phyloP scores from a whole-genome alignment of 176 grass and related monocot species.

The Phoenix roebelenii region DNA sequence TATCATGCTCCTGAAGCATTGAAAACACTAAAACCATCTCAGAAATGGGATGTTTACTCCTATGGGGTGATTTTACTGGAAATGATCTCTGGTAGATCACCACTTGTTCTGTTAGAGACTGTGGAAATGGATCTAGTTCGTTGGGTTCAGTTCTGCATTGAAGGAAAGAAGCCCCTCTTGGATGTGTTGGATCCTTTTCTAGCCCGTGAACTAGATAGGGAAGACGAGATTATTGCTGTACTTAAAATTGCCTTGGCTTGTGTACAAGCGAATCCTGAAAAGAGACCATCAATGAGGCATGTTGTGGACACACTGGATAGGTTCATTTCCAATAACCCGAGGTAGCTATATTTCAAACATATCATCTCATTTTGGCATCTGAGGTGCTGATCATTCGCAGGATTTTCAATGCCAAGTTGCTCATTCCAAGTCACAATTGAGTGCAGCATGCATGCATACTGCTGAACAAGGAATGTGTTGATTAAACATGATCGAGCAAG shows the following conservation, averaged over 20 bases:
- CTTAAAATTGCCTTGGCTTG: constrained; percentile 74
- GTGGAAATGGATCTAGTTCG: constrained; percentile 76
- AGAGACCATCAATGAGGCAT: constrained; percentile 54
- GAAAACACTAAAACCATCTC: constrained; percentile 84
- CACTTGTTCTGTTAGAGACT: constrained; percentile 53
- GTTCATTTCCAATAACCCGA: background rate
- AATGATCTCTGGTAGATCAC: constrained; percentile 60
- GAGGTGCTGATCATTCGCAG: too few relatives aligned
- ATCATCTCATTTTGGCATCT: too few relatives aligned
- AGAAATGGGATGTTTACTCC: constrained; percentile 95
- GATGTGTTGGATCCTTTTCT: constrained; percentile 69
- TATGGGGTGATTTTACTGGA: constrained; percentile 81
- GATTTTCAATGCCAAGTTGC: too few relatives aligned
- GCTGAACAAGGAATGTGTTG: too few relatives aligned
- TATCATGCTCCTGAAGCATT: constrained; percentile 85
- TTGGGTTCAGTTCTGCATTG: constrained; percentile 82
- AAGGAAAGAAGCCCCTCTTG: constrained; percentile 65
- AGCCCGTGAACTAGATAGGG: constrained; percentile 33
- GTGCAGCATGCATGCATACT: too few relatives aligned
- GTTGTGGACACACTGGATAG: constrained; percentile 49
- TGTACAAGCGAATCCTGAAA: constrained; percentile 54
- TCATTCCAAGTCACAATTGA: too few relatives aligned
- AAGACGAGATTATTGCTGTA: constrained; percentile 69
- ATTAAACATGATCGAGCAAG: too few relatives aligned
- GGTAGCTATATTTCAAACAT: too few relatives aligned